Base-by-base conservation (phyloP, 345 rosid genomes). In the Acer yangbiense region DNA sequence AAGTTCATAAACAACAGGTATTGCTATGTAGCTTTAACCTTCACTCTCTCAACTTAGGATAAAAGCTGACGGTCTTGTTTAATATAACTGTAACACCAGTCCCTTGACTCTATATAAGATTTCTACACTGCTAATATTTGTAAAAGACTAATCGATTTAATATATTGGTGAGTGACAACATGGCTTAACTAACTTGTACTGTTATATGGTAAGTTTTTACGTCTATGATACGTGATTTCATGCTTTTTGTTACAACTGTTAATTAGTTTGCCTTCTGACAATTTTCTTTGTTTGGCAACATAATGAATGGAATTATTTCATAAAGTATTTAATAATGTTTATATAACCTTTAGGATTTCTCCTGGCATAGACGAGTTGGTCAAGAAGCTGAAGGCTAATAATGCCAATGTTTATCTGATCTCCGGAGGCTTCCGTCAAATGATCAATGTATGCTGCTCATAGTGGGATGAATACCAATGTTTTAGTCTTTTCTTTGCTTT, bases 341-440 rank as follows among this genome's bases (percentile, higher is more conserved):
- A 32, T 57, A 44, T 55, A 68, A 72, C 77, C 71, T 85, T 76
- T 74, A 95, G 98, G 87, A 80, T 93, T 61, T 95, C 99, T 73
- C 91, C 92, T 71, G 97, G 99, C 81, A 91, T 93, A 66, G 90
- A 82, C 55, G 94, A 92, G 81, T 78, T 95, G 81, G 89, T 92
- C 81, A 82, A 82, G 89, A 92, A 86, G 86, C 90, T 95, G 80
- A 90, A 85, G 92, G 90, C 90, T 71, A 83, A 83, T 68, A 87
- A 90, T 48, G 83, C 77, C 1, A 75, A 85, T 83, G 95, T 92
- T 72, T 94, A 87, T 85, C 86, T 96, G 88, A 83, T 96, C 77
- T 96, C 98, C 9, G 98, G 99, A 79, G 99, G 98, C 69, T 96
- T 96, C 82, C 92, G 97, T 57, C 97, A 92, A 79, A 96, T 96